A percentile compares a stretch with the other conserved stretches of the same genome.
phyloP scores from a whole-genome alignment of 2,329 filamentous ascomycete genomes.

The Shiraia bambusicola region DNA sequence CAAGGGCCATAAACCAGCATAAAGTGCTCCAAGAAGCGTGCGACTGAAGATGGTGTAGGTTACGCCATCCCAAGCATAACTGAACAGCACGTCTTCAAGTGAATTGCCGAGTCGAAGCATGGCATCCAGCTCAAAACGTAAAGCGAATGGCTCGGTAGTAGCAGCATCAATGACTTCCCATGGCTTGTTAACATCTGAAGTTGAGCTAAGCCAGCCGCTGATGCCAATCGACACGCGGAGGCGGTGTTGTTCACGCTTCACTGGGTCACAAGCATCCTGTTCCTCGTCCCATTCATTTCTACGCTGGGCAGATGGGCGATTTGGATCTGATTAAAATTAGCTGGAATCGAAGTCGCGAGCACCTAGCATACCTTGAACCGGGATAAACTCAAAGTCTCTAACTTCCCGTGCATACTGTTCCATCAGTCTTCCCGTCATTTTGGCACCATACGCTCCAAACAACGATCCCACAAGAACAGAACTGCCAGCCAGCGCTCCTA shows the following conservation, averaged over 20 bases:
- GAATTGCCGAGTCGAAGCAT: slow-evolving; percentile 75
- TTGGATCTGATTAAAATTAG: slow-evolving; percentile 19
- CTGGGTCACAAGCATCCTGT: slow-evolving; percentile 26
- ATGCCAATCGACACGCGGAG: slow-evolving; percentile 78
- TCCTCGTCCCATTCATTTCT: slow-evolving; percentile 29
- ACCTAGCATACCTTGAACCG: slow-evolving; percentile 55
- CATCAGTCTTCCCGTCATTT: slow-evolving; percentile 81
- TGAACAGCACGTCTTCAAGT: slow-evolving; percentile 74
- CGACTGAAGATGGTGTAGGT: slow-evolving; percentile 70
- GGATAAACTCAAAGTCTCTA: slow-evolving; percentile 84
- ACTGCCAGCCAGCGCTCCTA: slow-evolving; percentile 79
- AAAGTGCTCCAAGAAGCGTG: slow-evolving; percentile 49
- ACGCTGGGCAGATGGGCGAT: slow-evolving; percentile 22
- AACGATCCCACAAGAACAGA: slow-evolving; percentile 76
- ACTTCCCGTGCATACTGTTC: slow-evolving; percentile 81
- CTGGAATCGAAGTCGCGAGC: neutral
- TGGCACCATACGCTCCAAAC: slow-evolving; percentile 83
- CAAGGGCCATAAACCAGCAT: slow-evolving; percentile 51
- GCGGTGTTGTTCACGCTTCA: slow-evolving; percentile 33
- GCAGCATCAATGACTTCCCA: slow-evolving; percentile 74
- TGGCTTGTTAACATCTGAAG: slow-evolving; percentile 68
- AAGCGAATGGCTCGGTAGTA: slow-evolving; percentile 71
- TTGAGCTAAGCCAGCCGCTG: slow-evolving; percentile 74
- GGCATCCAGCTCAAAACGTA: slow-evolving; percentile 78
- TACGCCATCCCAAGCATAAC: slow-evolving; percentile 73